Evolutionary conservation across 2,329 filamentous ascomycete species (phyloP).

Genomic region (Nothopassalora personata): DNA sequence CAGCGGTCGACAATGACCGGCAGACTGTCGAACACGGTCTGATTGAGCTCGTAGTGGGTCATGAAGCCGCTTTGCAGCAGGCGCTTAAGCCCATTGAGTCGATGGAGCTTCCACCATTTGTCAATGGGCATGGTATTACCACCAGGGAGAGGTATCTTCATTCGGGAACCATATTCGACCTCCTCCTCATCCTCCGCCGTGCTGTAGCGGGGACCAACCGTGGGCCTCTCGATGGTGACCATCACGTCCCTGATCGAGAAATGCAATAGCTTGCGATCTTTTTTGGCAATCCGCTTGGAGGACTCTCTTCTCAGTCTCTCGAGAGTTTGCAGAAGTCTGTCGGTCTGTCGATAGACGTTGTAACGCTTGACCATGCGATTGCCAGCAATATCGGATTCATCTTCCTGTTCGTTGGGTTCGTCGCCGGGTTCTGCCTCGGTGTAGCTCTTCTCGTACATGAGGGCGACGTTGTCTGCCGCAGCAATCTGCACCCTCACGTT

Average conservation of each 20-base stretch:
- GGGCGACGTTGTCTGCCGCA: constrained; percentile 73
- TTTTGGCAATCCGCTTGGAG: constrained; percentile 59
- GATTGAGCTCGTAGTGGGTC: constrained; percentile 58
- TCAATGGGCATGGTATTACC: constrained; percentile 58
- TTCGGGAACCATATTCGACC: constrained; percentile 55
- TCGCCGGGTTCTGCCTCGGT: constrained; percentile 55
- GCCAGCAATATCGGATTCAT: constrained; percentile 42
- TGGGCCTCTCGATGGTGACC: constrained; percentile 61
- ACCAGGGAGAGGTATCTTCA: constrained; percentile 56
- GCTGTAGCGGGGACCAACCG: constrained; percentile 60
- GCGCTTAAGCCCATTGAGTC: constrained; percentile 57
- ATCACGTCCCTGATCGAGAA: constrained; percentile 61
- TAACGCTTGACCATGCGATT: constrained; percentile 56
- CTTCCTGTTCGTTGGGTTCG: constrained; percentile 31
- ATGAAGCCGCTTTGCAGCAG: constrained; percentile 58
- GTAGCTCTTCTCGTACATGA: constrained; percentile 72
- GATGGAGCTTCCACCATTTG: constrained; percentile 67
- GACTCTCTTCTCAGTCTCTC: constrained; percentile 56
- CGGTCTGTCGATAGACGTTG: constrained; percentile 59
- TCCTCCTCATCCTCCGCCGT: constrained; percentile 59
- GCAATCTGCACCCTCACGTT: constrained; percentile 69
- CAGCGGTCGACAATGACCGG: constrained; percentile 38
- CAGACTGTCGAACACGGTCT: constrained; percentile 55
- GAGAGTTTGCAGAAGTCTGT: constrained; percentile 56
- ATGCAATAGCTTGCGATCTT: constrained; percentile 62